Percentiles rank a stretch among this genome's conserved stretches.
Conservation (phyloP, 129 eudicot species). For the Lonicera japonica region DNA sequence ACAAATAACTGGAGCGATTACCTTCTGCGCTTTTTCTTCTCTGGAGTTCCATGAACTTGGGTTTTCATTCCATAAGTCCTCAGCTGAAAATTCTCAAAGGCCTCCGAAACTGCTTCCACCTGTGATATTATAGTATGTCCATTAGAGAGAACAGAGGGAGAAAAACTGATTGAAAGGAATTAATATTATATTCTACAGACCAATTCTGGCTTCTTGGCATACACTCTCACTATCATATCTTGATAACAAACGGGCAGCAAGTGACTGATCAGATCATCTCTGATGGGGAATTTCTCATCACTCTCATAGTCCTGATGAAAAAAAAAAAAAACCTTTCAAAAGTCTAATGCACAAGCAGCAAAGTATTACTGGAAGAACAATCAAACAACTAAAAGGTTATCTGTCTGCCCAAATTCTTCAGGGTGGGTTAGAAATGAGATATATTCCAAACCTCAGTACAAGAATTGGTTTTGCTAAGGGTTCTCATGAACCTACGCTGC, state of each 20-base stretch:
- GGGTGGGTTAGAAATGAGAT: no score
- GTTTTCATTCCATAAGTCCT: constrained; percentile 55
- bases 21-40: constrained; percentile 51
- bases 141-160: neutral
- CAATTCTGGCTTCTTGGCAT: constrained; percentile 77
- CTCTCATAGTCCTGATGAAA: constrained; percentile 60
- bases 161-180: neutral
- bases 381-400: neutral
- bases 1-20: neutral
- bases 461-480: no score
- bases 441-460: no score
- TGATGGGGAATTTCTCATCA: constrained; percentile 38
- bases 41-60: constrained; percentile 89
- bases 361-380: neutral
- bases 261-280: constrained; percentile 61
- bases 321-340: neutral
- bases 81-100: constrained; percentile 81
- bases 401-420: neutral
- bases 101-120: constrained; percentile 81
- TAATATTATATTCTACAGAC: constrained; percentile 18
- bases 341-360: neutral
- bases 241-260: constrained; percentile 73
- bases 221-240: constrained; percentile 73
- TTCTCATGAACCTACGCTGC: no score
- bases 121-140: constrained; percentile 5